These are phyloP conservation scores for Penicillium thymicola DNA, from an alignment of 2,329 filamentous ascomycete species.

Conservation along the genomic window DNA sequence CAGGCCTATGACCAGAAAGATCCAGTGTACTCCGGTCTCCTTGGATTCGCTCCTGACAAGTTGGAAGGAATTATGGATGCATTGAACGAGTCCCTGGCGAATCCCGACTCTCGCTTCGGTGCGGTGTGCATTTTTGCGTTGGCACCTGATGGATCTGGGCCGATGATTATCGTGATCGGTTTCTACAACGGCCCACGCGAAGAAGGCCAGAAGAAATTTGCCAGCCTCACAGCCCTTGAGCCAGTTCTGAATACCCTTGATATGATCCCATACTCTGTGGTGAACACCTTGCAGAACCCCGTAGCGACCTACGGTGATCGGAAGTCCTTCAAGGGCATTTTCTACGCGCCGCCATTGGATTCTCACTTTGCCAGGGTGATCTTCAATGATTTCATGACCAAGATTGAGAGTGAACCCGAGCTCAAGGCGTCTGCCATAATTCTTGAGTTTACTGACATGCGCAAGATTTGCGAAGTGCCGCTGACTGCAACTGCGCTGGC, in stretches of 20 bases:
- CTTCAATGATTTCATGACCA: constrained; percentile 30
- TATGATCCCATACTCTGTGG: constrained; percentile 42
- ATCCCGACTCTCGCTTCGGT: constrained; percentile 55
- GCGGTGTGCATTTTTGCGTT: constrained; percentile 30
- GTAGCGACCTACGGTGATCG: constrained; percentile 41
- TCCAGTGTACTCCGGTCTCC: constrained; percentile 35
- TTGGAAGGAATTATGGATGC: constrained; percentile 23
- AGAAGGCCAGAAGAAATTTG: constrained; percentile 38
- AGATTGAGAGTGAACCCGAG: constrained; percentile 28
- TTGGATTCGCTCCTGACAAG: constrained; percentile 25
- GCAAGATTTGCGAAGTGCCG: constrained; percentile 38
- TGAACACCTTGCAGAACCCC: constrained; percentile 42
- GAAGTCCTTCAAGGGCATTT: constrained; percentile 45
- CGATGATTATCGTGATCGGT: constrained; percentile 31
- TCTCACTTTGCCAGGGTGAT: constrained; percentile 32
- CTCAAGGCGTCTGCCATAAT: constrained; percentile 32
- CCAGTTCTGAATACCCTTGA: constrained; percentile 38
- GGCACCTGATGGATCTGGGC: constrained; percentile 30
- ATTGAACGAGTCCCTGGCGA: constrained; percentile 49
- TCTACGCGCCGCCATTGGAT: constrained; percentile 44
- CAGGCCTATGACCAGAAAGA: constrained; percentile 33
- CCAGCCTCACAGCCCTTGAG: constrained; percentile 37
- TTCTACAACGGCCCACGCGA: constrained; percentile 40
- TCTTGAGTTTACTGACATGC: constrained; percentile 45
- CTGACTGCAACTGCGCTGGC: constrained; percentile 45